Evolutionary conservation across 1,139 yeast species (phyloP).

Genomic region (Geotrichum aggregatum): DNA sequence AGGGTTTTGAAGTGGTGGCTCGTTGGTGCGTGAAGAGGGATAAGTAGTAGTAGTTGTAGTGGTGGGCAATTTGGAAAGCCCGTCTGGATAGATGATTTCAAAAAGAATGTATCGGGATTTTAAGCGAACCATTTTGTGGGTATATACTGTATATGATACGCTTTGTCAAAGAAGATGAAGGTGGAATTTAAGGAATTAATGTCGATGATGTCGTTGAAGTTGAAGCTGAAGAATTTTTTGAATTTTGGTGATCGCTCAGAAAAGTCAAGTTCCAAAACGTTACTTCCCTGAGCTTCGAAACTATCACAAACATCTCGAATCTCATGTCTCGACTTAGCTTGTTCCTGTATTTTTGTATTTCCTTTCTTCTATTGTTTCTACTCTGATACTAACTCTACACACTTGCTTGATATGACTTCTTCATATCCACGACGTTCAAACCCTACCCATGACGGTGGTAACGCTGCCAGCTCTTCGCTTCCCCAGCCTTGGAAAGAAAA

Average conservation of each 20-base stretch:
- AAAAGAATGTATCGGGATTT: constrained; percentile 81
- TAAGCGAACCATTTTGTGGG: constrained; percentile 68
- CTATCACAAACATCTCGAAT: too few species aligned
- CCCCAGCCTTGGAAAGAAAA: background rate
- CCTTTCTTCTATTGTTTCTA: too few species aligned
- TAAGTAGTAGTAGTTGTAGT: constrained; percentile 31
- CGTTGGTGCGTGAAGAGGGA: constrained; percentile 40
- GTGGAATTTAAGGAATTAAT: too few species aligned
- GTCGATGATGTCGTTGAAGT: too few species aligned
- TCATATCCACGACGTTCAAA: too few species aligned
- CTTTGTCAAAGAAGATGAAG: background rate
- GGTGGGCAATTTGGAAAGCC: constrained; percentile 30
- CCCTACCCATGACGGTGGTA: too few species aligned
- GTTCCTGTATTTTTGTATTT: too few species aligned
- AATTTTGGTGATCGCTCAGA: too few species aligned
- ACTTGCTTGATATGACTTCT: too few species aligned
- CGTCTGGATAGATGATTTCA: constrained; percentile 63
- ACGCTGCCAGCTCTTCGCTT: too few species aligned
- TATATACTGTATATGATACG: background rate
- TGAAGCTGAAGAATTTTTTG: too few species aligned
- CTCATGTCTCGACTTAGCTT: background rate
- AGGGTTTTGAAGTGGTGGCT: constrained; percentile 37
- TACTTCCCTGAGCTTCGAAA: background rate
- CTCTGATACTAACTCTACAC: too few species aligned
- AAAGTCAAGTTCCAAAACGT: background rate